Evolutionary conservation across 768 basidiomycete genomes (phyloP).

Genomic region (Glaciozyma antarctica): DNA sequence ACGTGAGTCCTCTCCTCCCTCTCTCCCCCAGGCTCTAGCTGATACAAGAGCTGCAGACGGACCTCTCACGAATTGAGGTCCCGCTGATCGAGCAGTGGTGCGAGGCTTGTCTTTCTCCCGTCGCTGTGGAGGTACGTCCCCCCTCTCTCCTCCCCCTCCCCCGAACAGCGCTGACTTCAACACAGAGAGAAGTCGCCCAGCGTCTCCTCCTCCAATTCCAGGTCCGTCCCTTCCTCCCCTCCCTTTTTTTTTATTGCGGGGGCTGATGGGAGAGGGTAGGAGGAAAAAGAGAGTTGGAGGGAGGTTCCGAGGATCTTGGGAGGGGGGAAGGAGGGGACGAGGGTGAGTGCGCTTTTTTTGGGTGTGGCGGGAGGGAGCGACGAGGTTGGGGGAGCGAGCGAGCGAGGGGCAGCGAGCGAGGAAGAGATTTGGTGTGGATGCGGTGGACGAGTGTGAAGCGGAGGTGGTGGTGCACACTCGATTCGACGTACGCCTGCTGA

Average conservation of each 20-base stretch:
- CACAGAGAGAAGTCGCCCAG: background rate
- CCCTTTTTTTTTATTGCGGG: no score
- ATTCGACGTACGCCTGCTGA: no score
- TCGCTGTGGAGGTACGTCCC: background rate
- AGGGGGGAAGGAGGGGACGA: background rate
- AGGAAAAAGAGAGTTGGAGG: background rate
- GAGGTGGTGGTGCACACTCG: no score
- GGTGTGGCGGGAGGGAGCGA: no score
- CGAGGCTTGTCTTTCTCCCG: no score
- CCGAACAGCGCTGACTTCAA: no score
- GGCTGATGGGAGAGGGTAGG: background rate
- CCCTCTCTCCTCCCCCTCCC: background rate
- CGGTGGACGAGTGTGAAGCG: no score
- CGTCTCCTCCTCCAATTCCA: background rate
- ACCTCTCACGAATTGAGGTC: constrained; percentile 38
- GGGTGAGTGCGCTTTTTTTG: background rate
- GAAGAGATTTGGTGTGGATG: no score
- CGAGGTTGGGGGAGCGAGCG: no score
- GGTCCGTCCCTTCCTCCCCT: background rate
- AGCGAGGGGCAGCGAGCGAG: background rate
- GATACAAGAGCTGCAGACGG: background rate
- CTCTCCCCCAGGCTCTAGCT: no score
- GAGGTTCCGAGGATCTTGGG: background rate
- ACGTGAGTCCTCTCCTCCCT: no score
- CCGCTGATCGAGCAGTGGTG: constrained; percentile 44